Conservation (phyloP, 352 stramenopile genomes). For the Phytophthora fragariae region DNA sequence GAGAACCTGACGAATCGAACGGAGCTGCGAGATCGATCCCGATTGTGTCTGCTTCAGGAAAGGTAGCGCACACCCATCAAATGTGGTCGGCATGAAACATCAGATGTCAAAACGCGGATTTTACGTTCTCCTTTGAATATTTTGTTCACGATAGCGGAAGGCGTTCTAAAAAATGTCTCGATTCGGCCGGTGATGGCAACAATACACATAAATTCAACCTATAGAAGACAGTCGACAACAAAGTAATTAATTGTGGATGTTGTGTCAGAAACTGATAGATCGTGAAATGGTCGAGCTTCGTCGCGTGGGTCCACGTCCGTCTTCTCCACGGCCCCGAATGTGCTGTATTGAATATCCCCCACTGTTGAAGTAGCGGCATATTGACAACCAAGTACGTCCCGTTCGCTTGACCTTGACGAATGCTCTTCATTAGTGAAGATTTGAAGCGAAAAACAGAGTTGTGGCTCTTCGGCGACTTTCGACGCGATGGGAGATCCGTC, state of each 20-base stretch:
- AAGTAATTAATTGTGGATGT: conserved; percentile 19
- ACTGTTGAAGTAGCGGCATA: conserved; percentile 1
- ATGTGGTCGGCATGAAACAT: conserved; percentile 20
- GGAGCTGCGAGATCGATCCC: conserved; percentile 26
- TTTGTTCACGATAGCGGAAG: neutral
- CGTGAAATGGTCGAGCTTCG: conserved; percentile 23
- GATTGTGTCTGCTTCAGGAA: conserved; percentile 15
- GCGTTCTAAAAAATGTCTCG: neutral
- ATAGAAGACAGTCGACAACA: neutral
- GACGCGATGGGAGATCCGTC: neutral
- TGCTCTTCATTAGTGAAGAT: conserved; percentile 5
- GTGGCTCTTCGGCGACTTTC: conserved; percentile 10
- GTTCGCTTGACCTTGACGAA: conserved; percentile 22
- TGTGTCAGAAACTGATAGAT: conserved; percentile 14
- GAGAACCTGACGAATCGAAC: conserved; percentile 25
- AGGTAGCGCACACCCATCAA: conserved; percentile 20
- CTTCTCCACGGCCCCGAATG: conserved; percentile 29
- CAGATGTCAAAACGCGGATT: conserved; percentile 20
- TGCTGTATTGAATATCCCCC: conserved; percentile 19
- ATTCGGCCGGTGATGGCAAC: conserved; percentile 16
- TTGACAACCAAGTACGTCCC: conserved; percentile 21
- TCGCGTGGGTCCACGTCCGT: conserved; percentile 5
- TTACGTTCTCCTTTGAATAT: conserved; percentile 32
- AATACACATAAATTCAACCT: conserved; percentile 15
- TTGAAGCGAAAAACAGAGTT: neutral